phyloP scores from a whole-genome alignment of 2,329 filamentous ascomycete species.

The Hypocrella siamensis region DNA sequence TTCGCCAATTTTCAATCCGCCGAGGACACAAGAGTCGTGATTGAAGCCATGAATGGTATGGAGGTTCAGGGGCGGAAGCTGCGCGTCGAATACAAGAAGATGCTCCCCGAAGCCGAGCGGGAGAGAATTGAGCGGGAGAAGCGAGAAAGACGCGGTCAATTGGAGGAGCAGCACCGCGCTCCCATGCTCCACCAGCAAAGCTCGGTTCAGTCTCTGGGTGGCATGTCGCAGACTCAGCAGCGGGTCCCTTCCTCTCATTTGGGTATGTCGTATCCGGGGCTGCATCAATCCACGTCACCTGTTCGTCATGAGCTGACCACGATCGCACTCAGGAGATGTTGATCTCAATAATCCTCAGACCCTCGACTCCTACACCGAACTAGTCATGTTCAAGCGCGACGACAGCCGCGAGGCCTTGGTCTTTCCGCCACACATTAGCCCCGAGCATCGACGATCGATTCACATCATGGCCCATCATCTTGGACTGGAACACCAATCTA shows the following conservation, averaged over 20 bases:
- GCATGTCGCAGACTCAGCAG: conserved; percentile 46
- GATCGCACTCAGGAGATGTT: conserved; percentile 37
- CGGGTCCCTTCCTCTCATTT: conserved; percentile 25
- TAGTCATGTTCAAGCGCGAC: conserved; percentile 78
- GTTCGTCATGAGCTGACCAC: background rate
- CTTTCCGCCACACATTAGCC: conserved; percentile 67
- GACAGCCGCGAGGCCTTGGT: conserved; percentile 62
- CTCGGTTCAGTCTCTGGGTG: conserved; percentile 68
- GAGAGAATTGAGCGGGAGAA: conserved; percentile 96
- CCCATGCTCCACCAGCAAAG: conserved; percentile 66
- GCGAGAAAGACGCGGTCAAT: conserved; percentile 83
- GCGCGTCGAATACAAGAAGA: conserved; percentile 97
- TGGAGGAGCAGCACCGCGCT: conserved; percentile 89
- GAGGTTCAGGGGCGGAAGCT: conserved; percentile 90
- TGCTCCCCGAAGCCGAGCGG: conserved; percentile 86
- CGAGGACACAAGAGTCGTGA: conserved; percentile 84
- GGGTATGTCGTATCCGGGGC: conserved; percentile 17
- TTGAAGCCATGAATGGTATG: conserved; percentile 87
- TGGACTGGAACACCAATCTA: conserved; percentile 79
- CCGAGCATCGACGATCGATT: conserved; percentile 74
- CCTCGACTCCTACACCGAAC: conserved; percentile 76
- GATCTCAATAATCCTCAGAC: conserved; percentile 86
- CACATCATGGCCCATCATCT: conserved; percentile 94
- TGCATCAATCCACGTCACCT: background rate
- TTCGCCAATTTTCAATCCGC: conserved; percentile 97